These are phyloP conservation scores for Phytophthora sp. DNA, from an alignment of 352 stramenopile species.

Conservation along the genomic window DNA sequence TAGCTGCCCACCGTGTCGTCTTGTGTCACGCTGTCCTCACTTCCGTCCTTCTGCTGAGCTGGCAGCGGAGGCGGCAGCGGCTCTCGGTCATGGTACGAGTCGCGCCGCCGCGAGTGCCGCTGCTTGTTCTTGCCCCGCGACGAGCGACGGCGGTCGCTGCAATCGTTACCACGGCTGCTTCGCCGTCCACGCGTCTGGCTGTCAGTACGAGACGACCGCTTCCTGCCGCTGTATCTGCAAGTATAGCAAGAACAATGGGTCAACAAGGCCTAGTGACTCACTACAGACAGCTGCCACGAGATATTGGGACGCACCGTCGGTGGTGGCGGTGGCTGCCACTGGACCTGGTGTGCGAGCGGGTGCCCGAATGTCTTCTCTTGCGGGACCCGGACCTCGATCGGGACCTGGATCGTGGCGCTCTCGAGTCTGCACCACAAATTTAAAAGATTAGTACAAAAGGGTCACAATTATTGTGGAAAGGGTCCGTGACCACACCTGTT, in stretches of 20 bases:
- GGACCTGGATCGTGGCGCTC: constrained; percentile 33
- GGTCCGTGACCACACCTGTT: constrained; percentile 20
- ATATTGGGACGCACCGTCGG: constrained; percentile 23
- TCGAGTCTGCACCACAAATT: constrained; percentile 25
- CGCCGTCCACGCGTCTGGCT: constrained; percentile 33
- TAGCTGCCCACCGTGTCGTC: constrained; percentile 89
- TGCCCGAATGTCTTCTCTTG: constrained; percentile 35
- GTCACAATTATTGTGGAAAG: not conserved
- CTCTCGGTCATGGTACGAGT: constrained; percentile 41
- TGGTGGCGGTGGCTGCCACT: constrained; percentile 30
- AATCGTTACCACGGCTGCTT: constrained; percentile 27
- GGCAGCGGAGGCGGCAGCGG: constrained; percentile 10
- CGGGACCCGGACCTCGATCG: constrained; percentile 41
- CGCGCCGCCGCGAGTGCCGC: constrained; percentile 35
- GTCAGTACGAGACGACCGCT: constrained; percentile 27
- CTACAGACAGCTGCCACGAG: not conserved
- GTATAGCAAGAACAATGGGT: not conserved
- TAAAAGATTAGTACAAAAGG: constrained; percentile 6
- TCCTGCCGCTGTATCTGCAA: constrained; percentile 33
- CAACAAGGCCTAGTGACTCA: constrained; percentile 11
- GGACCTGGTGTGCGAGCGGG: constrained; percentile 32
- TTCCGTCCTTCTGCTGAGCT: constrained; percentile 49
- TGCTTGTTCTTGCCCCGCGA: constrained; percentile 43
- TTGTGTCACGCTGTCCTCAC: constrained; percentile 76
- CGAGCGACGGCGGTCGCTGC: constrained; percentile 23